These are phyloP conservation scores for Backusella morwellensis DNA, from an alignment of 192 early-diverging fungal species.

Conservation along the genomic window DNA sequence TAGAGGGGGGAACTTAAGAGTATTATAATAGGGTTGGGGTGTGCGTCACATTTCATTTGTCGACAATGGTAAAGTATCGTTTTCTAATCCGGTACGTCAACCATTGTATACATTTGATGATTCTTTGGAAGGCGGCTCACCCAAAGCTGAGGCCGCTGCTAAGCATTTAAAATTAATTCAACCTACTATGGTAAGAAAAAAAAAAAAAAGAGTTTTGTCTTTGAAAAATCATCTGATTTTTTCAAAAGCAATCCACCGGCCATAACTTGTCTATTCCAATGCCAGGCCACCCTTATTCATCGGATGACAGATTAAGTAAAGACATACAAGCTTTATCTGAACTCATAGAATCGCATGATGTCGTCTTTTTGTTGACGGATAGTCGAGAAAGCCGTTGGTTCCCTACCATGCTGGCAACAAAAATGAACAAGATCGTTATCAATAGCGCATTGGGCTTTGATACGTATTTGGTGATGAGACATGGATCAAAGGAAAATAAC, in stretches of 20 bases:
- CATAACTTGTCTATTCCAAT: slow-evolving; percentile 83
- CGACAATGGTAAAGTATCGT: slow-evolving; percentile 88
- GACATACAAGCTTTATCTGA: slow-evolving; percentile 54
- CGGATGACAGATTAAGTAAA: slow-evolving; percentile 37
- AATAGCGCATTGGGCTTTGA: slow-evolving; percentile 96
- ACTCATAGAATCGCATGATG: slow-evolving; percentile 80
- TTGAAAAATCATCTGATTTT: background rate
- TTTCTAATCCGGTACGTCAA: slow-evolving; percentile 96
- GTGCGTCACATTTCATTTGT: slow-evolving; percentile 92
- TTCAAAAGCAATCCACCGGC: slow-evolving; percentile 39
- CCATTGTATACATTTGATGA: slow-evolving; percentile 92
- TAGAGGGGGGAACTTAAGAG: background rate
- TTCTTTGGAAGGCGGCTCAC: slow-evolving; percentile 79
- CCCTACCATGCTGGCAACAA: slow-evolving; percentile 82
- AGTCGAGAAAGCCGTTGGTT: slow-evolving; percentile 96
- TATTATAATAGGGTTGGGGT: slow-evolving; percentile 78
- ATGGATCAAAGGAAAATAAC: slow-evolving; percentile 61
- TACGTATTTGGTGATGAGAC: slow-evolving; percentile 94
- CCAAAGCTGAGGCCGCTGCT: slow-evolving; percentile 89
- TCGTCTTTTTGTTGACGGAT: slow-evolving; percentile 90
- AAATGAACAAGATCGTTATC: slow-evolving; percentile 77
- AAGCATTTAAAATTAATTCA: slow-evolving; percentile 69
- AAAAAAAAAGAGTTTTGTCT: background rate
- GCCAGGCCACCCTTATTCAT: slow-evolving; percentile 84
- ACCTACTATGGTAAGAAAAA: slow-evolving; percentile 69